Percentiles rank a stretch among this genome's conserved stretches.
phyloP scores from a whole-genome alignment of 129 eudicot genomes.

The Flaveria ramosissima region DNA sequence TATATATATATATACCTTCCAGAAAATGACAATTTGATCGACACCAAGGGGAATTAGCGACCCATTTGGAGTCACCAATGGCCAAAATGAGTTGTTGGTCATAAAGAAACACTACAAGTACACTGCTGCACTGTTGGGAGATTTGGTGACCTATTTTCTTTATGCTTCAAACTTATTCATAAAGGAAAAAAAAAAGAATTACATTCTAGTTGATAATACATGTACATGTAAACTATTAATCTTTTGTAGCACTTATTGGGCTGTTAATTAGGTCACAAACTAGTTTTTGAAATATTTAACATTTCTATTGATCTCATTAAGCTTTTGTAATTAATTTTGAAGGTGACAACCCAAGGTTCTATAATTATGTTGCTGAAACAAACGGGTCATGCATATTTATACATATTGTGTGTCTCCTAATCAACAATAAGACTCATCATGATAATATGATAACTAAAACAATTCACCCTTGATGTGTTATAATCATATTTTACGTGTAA shows the following conservation, averaged over 20 bases:
- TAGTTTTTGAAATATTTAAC: background rate
- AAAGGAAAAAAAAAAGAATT: background rate
- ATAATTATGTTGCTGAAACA: too few species aligned
- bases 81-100: slow-evolving; percentile 30
- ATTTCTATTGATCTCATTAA: background rate
- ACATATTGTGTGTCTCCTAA: background rate
- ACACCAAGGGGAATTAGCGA: background rate
- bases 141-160: slow-evolving; percentile 21
- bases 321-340: too few species aligned
- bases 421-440: too few species aligned
- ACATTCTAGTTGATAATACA: background rate
- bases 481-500: slow-evolving; percentile 11
- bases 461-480: background rate
- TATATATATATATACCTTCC: background rate
- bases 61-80: slow-evolving; percentile 12
- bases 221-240: slow-evolving; percentile 11
- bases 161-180: slow-evolving; percentile 20
- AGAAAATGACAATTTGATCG: slow-evolving; percentile 15
- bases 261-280: slow-evolving; percentile 21
- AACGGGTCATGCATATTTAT: too few species aligned
- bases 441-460: too few species aligned
- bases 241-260: slow-evolving; percentile 13
- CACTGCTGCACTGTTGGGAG: slow-evolving; percentile 24
- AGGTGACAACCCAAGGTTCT: too few species aligned
- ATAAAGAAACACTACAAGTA: slow-evolving; percentile 27